Conservation (phyloP, 129 eudicot genomes). For the Flaveria ramosissima region DNA sequence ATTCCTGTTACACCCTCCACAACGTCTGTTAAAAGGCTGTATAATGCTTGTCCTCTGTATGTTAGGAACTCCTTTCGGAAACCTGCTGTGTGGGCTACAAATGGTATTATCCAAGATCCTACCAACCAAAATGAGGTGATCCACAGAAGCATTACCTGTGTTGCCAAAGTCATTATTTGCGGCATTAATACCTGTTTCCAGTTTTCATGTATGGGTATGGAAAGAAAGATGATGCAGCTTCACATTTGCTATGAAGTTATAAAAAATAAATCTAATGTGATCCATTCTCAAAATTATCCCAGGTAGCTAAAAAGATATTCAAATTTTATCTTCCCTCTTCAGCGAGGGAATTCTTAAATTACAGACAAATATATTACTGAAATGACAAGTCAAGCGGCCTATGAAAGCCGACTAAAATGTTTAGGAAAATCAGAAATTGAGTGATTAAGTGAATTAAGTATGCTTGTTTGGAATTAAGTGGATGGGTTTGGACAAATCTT, state of each 20-base stretch:
- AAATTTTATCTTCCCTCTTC: background rate
- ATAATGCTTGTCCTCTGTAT: slow-evolving; percentile 70
- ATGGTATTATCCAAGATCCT: slow-evolving; percentile 76
- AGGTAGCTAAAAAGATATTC: background rate
- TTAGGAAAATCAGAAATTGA: background rate
- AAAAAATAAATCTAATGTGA: background rate
- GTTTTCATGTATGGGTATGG: background rate
- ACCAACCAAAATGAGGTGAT: slow-evolving; percentile 70
- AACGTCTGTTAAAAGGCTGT: slow-evolving; percentile 65
- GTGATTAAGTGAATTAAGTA: background rate
- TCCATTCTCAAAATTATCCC: background rate
- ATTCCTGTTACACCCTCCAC: slow-evolving; percentile 69
- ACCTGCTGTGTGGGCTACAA: slow-evolving; percentile 65
- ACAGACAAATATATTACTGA: background rate
- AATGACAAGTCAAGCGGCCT: slow-evolving; percentile 1
- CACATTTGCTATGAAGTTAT: slow-evolving; percentile 14
- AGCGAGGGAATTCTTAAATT: too few species aligned
- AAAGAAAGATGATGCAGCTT: slow-evolving; percentile 7
- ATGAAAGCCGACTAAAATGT: background rate
- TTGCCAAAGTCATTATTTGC: slow-evolving; percentile 4
- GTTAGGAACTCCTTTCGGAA: slow-evolving; percentile 64
- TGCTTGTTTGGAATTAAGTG: background rate
- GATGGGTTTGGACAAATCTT: background rate
- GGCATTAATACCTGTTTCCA: background rate
- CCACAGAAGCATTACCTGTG: slow-evolving; percentile 73